A percentile compares a stretch with the other conserved stretches of the same genome.
Conservation (phyloP, 331 rosid genomes). For the Ulmus americana region DNA sequence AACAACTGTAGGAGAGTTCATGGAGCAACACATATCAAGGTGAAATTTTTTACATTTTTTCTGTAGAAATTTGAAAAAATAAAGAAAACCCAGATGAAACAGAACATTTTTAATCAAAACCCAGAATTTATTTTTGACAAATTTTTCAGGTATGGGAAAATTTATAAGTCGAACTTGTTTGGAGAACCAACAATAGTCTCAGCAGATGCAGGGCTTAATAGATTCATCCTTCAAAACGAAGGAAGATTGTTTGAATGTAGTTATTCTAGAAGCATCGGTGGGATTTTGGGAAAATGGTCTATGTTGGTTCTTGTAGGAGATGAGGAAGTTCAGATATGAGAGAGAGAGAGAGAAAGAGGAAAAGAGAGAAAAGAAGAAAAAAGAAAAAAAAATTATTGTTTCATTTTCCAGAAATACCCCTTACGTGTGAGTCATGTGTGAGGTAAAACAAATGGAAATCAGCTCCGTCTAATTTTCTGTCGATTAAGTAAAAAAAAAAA, state of each 20-base stretch:
- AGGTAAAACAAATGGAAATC: too few relatives aligned
- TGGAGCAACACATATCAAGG: slow-evolving; percentile 84
- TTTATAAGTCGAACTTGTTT: slow-evolving; percentile 78
- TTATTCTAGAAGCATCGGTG: slow-evolving; percentile 92
- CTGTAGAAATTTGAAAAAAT: neutral
- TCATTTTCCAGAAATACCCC: too few relatives aligned
- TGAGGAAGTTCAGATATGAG: too few relatives aligned
- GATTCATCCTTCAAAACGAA: slow-evolving; percentile 79
- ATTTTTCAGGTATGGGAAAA: slow-evolving; percentile 65
- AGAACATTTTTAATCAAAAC: neutral
- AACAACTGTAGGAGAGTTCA: slow-evolving; percentile 63
- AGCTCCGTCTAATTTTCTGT: too few relatives aligned
- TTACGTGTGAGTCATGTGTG: too few relatives aligned
- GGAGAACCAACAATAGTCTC: slow-evolving; percentile 89
- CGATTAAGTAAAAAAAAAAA: too few relatives aligned
- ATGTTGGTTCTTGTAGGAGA: slow-evolving; percentile 94
- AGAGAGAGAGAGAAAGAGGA: too few relatives aligned
- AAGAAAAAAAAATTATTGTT: too few relatives aligned
- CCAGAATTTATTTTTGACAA: slow-evolving; percentile 8
- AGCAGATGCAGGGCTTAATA: slow-evolving; percentile 83
- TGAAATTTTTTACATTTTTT: slow-evolving; percentile 8
- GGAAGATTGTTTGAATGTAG: slow-evolving; percentile 90
- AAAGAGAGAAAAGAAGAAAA: too few relatives aligned
- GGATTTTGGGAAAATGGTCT: slow-evolving; percentile 97
- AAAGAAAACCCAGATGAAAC: neutral